Evolutionary conservation across 2,329 filamentous ascomycete species (phyloP).

Genomic region (Proliferodiscus dingleyae): DNA sequence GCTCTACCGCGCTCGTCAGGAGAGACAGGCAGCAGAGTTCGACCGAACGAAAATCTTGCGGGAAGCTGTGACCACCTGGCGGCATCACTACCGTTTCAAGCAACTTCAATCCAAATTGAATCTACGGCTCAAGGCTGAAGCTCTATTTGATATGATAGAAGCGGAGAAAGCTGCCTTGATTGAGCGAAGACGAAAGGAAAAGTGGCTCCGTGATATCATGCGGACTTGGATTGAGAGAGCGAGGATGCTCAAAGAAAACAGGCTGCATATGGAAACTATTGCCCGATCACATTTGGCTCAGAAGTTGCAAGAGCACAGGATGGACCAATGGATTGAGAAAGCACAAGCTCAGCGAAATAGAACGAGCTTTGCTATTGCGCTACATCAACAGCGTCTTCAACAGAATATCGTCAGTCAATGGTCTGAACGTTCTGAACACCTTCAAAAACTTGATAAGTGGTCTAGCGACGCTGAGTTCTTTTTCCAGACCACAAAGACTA

Average conservation of each 20-base stretch:
- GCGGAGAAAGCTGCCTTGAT: conserved; percentile 37
- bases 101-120: conserved; percentile 47
- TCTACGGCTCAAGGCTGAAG: conserved; percentile 49
- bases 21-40: conserved; percentile 43
- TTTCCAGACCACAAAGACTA: conserved; percentile 24
- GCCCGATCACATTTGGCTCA: conserved; percentile 21
- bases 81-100: conserved; percentile 52
- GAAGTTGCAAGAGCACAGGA: conserved; percentile 19
- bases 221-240: conserved; percentile 36
- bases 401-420: conserved; percentile 17
- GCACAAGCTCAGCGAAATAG: conserved; percentile 16
- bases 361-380: conserved; percentile 19
- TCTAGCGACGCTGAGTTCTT: conserved; percentile 28
- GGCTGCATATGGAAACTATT: conserved; percentile 21
- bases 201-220: conserved; percentile 36
- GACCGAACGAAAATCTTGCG: conserved; percentile 49
- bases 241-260: conserved; percentile 25
- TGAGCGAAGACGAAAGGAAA: conserved; percentile 34
- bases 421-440: conserved; percentile 19
- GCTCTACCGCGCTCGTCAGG: conserved; percentile 40
- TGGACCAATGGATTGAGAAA: conserved; percentile 24
- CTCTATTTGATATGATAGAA: conserved; percentile 58
- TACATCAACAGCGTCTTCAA: conserved; percentile 20
- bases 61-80: conserved; percentile 58
- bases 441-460: conserved; percentile 21